Base-by-base conservation (phyloP, 768 basidiomycete genomes). In the Auriscalpium vulgare region DNA sequence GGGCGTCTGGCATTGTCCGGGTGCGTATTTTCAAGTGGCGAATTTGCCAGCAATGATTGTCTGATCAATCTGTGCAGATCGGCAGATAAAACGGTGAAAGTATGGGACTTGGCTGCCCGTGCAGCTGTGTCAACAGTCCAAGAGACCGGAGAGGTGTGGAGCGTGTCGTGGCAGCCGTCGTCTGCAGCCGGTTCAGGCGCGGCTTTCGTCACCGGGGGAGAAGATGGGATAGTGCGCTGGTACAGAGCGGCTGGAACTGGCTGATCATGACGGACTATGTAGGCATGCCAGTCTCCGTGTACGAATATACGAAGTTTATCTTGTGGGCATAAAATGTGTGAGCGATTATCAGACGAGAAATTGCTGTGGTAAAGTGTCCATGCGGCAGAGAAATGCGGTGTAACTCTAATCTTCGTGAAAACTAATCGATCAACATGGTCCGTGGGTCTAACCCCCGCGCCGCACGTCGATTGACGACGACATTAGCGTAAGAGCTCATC, bases 111-210 rank as follows among this genome's bases (percentile, higher is more conserved):
- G 52, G 79, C 76, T 3, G 79, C 88, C 7, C 83, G 88, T 6
- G 74, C 83, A 1, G 81, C 82, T 10, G 88, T 92, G 17, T 88
- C 85, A 19, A 91, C 88, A 0, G 75, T 87, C 7, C 82, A 87
- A 66, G 89, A 91, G 53, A 80, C 80, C 1, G 85, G 85, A 19
- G 89, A 91, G 63, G 87, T 93, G 1, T 93, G 91, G 91, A 76
- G 81, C 13, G 87, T 91, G 2, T 82, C 86, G 6, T 92, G 91
- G 90, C 74, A 83, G 38, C 88, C 87, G 7, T 80, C 80, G 16
- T 70, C 86, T 3, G 73, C 78, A 1, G 65, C 71, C 9, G 81
- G 80, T 1, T 75, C 75, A 1, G 78, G 82, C 2, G 83, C 84
- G 19, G 82, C 82, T 2, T 91, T 88, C 65, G 81, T 88, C 21